Conservation (phyloP, 2,329 filamentous ascomycete species). For the Ilyonectria mors-panacis region DNA sequence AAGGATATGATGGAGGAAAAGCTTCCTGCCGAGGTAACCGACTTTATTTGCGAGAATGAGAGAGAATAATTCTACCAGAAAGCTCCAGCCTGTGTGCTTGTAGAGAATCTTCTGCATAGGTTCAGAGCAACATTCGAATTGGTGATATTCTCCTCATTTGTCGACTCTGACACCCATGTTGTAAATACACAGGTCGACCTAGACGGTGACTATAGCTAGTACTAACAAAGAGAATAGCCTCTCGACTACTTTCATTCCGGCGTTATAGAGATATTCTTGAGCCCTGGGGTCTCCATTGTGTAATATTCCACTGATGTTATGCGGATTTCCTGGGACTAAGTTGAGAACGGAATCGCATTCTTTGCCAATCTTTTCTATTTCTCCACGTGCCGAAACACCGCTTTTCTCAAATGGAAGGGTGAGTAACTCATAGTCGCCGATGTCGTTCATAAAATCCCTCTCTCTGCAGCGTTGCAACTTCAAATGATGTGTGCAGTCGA, state of each 20-base stretch:
- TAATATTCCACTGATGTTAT: constrained; percentile 23
- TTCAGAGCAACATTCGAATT: constrained; percentile 20
- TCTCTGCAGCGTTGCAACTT: too few relatives aligned
- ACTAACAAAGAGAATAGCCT: background rate
- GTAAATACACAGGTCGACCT: constrained; percentile 22
- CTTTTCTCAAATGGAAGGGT: constrained; percentile 22
- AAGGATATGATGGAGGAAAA: constrained; percentile 47
- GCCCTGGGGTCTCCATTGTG: constrained; percentile 22
- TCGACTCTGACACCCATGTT: constrained; percentile 79
- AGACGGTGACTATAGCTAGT: too few relatives aligned
- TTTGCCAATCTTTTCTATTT: constrained; percentile 24
- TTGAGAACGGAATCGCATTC: constrained; percentile 25
- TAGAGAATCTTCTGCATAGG: constrained; percentile 54
- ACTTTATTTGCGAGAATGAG: constrained; percentile 46
- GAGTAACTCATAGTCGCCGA: background rate
- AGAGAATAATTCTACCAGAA: constrained; percentile 65
- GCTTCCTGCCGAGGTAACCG: constrained; percentile 32
- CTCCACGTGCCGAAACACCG: constrained; percentile 19
- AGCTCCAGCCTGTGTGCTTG: constrained; percentile 64
- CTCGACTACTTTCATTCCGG: constrained; percentile 18
- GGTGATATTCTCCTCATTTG: constrained; percentile 59
- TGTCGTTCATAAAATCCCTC: too few relatives aligned
- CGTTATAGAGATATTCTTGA: constrained; percentile 22
- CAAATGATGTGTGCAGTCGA: too few relatives aligned
- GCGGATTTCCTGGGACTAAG: constrained; percentile 23